Conservation (phyloP, 805 yeast genomes). For the Geotrichum ghanense region DNA sequence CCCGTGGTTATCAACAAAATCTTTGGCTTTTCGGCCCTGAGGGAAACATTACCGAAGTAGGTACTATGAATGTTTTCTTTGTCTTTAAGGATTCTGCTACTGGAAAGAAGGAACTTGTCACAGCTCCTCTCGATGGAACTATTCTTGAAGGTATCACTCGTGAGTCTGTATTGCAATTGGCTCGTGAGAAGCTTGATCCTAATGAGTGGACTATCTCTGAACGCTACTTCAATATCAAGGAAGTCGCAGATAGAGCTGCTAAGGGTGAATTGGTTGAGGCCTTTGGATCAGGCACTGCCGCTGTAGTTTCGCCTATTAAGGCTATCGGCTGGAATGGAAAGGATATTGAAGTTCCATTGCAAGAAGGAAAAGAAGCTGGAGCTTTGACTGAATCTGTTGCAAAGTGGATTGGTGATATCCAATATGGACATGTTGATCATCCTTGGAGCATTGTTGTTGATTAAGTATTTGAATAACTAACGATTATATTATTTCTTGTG, state of each 20-base stretch:
- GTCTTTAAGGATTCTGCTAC: constrained; percentile 64
- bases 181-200: constrained; percentile 62
- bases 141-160: constrained; percentile 95
- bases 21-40: constrained; percentile 93
- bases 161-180: constrained; percentile 70
- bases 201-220: constrained; percentile 76
- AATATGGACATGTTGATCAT: constrained; percentile 73
- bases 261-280: constrained; percentile 87
- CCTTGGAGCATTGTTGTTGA: constrained; percentile 24
- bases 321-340: constrained; percentile 72
- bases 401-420: constrained; percentile 79
- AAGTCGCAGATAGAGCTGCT: constrained; percentile 64
- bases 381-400: constrained; percentile 62
- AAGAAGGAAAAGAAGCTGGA: constrained; percentile 59
- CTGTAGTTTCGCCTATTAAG: constrained; percentile 88
- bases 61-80: constrained; percentile 92
- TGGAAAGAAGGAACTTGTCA: constrained; percentile 84
- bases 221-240: constrained; percentile 72
- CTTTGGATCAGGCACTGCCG: constrained; percentile 97
- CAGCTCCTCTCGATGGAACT: constrained; percentile 96
- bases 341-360: constrained; percentile 66
- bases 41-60: constrained; percentile 84
- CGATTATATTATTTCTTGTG: too few relatives aligned
- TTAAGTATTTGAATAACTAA: too few relatives aligned
- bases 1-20: constrained; percentile 89